Percentiles rank a stretch among this genome's conserved stretches.
These are phyloP conservation scores for Nyssa sinensis DNA, from an alignment of 148 eudicot species.

Conservation along the genomic window DNA sequence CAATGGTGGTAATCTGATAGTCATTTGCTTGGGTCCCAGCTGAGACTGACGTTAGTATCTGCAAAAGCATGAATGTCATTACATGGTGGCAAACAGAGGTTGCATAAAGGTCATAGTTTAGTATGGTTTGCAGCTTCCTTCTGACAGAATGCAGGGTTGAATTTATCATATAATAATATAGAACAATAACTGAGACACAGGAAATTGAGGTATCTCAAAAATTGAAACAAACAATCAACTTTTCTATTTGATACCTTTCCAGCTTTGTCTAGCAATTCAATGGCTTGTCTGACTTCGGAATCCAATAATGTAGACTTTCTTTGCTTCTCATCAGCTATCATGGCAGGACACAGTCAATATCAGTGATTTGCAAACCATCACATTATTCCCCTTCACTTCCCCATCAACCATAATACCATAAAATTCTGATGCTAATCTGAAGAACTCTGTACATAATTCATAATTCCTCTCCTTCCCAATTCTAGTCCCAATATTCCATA, in stretches of 20 bases:
- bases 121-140: neutral
- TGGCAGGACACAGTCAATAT: constrained; percentile 63
- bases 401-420: constrained; percentile 60
- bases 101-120: neutral
- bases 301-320: constrained; percentile 52
- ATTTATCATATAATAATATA: neutral
- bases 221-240: neutral
- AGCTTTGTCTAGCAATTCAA: constrained; percentile 73
- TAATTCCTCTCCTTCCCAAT: constrained; percentile 55
- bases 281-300: constrained; percentile 60
- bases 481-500: constrained; percentile 74
- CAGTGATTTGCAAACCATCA: constrained; percentile 76
- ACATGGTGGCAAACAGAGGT: neutral
- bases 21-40: constrained; percentile 32
- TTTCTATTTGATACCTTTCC: constrained; percentile 57
- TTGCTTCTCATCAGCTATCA: constrained; percentile 72
- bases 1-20: constrained; percentile 38
- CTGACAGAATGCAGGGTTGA: neutral
- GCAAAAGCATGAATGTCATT: constrained; percentile 25
- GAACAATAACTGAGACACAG: neutral
- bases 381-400: constrained; percentile 53
- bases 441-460: constrained; percentile 67
- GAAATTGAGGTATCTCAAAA: neutral
- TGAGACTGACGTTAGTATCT: constrained; percentile 56
- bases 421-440: constrained; percentile 70